phyloP scores from a whole-genome alignment of 192 early-diverging fungal genomes.

The Podila epicladia region DNA sequence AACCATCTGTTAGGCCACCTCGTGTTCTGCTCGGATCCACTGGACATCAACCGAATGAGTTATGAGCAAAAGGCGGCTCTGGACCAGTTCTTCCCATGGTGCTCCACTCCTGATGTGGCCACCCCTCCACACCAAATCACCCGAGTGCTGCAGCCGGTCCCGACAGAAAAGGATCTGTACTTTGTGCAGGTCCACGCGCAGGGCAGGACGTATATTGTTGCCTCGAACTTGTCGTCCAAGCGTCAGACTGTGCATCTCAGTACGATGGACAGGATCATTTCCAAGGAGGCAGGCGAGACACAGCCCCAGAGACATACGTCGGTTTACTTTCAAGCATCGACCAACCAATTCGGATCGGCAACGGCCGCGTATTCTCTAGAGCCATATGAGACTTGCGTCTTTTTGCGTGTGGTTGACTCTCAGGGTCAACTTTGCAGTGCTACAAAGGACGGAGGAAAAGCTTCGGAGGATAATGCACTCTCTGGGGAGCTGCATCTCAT shows the following conservation, averaged over 20 bases:
- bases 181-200: slow-evolving; percentile 32
- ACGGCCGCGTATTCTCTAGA: slow-evolving; percentile 39
- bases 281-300: background rate
- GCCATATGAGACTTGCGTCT: slow-evolving; percentile 50
- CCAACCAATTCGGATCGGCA: slow-evolving; percentile 47
- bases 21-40: slow-evolving; percentile 61
- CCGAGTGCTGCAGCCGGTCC: slow-evolving; percentile 26
- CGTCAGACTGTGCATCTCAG: slow-evolving; percentile 53
- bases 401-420: slow-evolving; percentile 25
- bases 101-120: slow-evolving; percentile 32
- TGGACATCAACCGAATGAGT: slow-evolving; percentile 29
- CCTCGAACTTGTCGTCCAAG: slow-evolving; percentile 48
- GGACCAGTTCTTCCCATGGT: slow-evolving; percentile 49
- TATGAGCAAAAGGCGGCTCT: slow-evolving; percentile 47
- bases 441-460: background rate
- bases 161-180: slow-evolving; percentile 42
- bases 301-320: slow-evolving; percentile 10
- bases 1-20: slow-evolving; percentile 61
- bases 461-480: background rate
- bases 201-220: slow-evolving; percentile 32
- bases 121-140: slow-evolving; percentile 8
- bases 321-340: slow-evolving; percentile 19
- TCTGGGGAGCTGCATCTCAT: slow-evolving; percentile 2
- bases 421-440: slow-evolving; percentile 5
- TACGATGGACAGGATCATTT: slow-evolving; percentile 14